These are phyloP conservation scores for Chamaecrista fasciculata DNA, from an alignment of 306 rosid genomes.

Conservation along the genomic window DNA sequence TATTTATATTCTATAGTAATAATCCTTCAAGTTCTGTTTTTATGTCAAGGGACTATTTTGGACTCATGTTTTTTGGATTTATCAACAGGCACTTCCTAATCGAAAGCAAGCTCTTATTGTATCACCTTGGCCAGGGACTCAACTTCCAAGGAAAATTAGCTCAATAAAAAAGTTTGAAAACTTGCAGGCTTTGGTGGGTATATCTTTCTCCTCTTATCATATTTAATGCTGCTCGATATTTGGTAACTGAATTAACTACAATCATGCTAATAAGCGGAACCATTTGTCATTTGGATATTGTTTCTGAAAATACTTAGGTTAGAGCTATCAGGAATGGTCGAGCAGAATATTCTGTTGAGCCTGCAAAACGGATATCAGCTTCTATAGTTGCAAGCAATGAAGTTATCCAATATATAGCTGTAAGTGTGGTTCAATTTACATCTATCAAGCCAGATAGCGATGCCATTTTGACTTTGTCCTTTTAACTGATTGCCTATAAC, in stretches of 20 bases:
- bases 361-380: slow-evolving; percentile 86
- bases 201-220: slow-evolving; percentile 18
- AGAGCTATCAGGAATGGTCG: slow-evolving; percentile 87
- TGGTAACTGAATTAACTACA: slow-evolving; percentile 5
- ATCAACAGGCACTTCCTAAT: slow-evolving; percentile 78
- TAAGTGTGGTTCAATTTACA: slow-evolving; percentile 39
- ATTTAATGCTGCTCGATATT: slow-evolving; percentile 1
- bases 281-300: not conserved
- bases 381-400: slow-evolving; percentile 81
- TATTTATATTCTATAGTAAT: not conserved
- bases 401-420: slow-evolving; percentile 71
- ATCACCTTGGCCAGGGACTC: slow-evolving; percentile 82
- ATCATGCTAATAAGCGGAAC: not conserved
- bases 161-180: slow-evolving; percentile 82
- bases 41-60: not conserved
- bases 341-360: slow-evolving; percentile 98
- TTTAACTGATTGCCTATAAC: slow-evolving; percentile 1
- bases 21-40: not conserved
- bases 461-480: not conserved
- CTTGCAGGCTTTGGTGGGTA: slow-evolving; percentile 81
- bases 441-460: not conserved
- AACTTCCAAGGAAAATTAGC: slow-evolving; percentile 61
- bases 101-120: slow-evolving; percentile 74
- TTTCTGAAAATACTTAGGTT: slow-evolving; percentile 45
- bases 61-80: slow-evolving; percentile 7